A percentile compares a stretch with the other conserved stretches of the same genome.
phyloP scores from a whole-genome alignment of 352 stramenopile species.

The Phytophthora parvispora region DNA sequence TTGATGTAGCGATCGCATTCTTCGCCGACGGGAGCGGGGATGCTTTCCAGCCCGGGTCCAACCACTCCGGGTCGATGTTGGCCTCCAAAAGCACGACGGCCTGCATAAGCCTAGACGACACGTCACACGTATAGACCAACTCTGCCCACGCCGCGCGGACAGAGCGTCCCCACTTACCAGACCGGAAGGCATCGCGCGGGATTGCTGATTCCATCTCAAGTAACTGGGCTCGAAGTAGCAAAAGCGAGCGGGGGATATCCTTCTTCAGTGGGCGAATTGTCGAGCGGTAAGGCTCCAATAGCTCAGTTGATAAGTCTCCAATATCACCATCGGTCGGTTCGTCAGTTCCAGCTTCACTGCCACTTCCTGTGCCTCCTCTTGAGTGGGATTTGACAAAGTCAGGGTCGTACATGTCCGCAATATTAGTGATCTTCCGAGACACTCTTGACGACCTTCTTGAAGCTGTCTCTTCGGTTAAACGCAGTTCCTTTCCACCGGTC shows the following conservation, averaged over 20 bases:
- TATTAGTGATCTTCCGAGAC: slow-evolving; percentile 83
- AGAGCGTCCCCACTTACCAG: slow-evolving; percentile 67
- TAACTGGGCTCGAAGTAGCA: slow-evolving; percentile 74
- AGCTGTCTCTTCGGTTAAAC: slow-evolving; percentile 26
- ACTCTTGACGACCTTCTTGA: slow-evolving; percentile 72
- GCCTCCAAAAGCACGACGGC: slow-evolving; percentile 81
- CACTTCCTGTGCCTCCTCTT: slow-evolving; percentile 19
- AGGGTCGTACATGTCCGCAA: slow-evolving; percentile 83
- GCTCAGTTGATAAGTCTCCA: slow-evolving; percentile 74
- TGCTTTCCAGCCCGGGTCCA: slow-evolving; percentile 82
- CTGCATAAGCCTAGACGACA: slow-evolving; percentile 59
- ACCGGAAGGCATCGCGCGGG: slow-evolving; percentile 83
- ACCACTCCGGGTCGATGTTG: slow-evolving; percentile 79
- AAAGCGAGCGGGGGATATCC: slow-evolving; percentile 46
- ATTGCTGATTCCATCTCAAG: slow-evolving; percentile 80
- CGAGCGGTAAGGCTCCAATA: slow-evolving; percentile 63
- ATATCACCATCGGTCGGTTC: slow-evolving; percentile 81
- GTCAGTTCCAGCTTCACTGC: slow-evolving; percentile 25
- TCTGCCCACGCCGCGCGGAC: slow-evolving; percentile 85
- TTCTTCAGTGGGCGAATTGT: slow-evolving; percentile 64
- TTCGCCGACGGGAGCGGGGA: slow-evolving; percentile 72
- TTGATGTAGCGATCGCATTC: slow-evolving; percentile 64
- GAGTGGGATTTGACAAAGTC: slow-evolving; percentile 53
- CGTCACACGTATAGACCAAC: slow-evolving; percentile 72
- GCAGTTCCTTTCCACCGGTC: slow-evolving; percentile 31